Evolutionary conservation across 257 asterid species (phyloP).

Genomic region (Solanum rostratum): DNA sequence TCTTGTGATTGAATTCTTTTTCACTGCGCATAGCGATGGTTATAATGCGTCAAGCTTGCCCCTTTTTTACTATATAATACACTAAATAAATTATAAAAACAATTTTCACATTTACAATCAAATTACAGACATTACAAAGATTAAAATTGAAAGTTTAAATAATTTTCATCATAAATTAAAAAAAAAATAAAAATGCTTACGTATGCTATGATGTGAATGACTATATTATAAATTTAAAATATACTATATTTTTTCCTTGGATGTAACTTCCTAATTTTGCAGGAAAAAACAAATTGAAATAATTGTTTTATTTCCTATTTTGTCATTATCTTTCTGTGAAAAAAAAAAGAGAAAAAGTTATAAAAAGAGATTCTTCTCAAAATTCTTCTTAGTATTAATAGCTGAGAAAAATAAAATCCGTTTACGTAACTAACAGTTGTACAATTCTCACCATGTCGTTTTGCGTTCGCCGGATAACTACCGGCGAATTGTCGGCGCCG

Average conservation of each 20-base stretch:
- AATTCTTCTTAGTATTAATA: neutral
- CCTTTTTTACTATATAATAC: too few species aligned
- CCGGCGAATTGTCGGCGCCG: neutral
- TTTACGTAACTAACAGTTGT: neutral
- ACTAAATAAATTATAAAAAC: too few species aligned
- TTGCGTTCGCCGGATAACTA: neutral
- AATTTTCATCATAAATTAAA: neutral
- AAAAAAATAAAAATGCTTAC: neutral
- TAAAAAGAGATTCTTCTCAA: neutral
- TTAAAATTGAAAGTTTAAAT: neutral
- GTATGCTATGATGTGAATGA: neutral
- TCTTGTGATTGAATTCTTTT: too few species aligned
- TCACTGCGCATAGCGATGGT: too few species aligned
- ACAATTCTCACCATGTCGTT: neutral
- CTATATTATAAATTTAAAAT: neutral
- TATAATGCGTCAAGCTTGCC: too few species aligned
- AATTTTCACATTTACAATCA: too few species aligned
- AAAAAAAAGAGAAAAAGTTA: neutral
- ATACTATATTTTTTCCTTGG: neutral
- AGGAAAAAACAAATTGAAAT: neutral
- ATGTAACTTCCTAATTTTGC: neutral
- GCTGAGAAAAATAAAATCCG: neutral
- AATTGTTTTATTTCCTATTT: neutral
- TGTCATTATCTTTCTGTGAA: neutral
- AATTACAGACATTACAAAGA: neutral